Evolutionary conservation across 1,139 yeast species (phyloP).

Genomic region (Kurtzmaniella natalensis): DNA sequence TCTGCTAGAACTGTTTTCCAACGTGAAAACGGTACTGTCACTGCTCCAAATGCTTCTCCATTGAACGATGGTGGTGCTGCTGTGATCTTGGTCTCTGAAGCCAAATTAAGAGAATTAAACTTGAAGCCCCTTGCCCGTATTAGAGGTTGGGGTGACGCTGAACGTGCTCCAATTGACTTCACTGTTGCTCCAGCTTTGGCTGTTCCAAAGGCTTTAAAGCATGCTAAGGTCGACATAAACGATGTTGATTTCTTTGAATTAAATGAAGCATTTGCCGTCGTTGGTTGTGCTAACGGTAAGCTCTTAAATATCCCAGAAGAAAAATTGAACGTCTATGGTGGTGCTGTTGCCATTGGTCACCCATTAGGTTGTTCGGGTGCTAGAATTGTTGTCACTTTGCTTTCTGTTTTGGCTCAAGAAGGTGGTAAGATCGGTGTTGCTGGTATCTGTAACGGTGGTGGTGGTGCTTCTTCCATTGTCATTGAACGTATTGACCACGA

Average conservation of each 20-base stretch:
- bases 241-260: constrained; percentile 82
- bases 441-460: constrained; percentile 98
- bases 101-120: constrained; percentile 76
- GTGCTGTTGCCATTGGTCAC: constrained; percentile 97
- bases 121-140: constrained; percentile 86
- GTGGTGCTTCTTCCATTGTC: constrained; percentile 73
- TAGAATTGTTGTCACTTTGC: constrained; percentile 81
- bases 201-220: constrained; percentile 90
- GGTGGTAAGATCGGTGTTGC: constrained; percentile 90
- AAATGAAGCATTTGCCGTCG: constrained; percentile 96
- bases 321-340: constrained; percentile 92
- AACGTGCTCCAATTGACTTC: constrained; percentile 88
- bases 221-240: constrained; percentile 57
- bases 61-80: constrained; percentile 98
- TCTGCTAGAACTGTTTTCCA: constrained; percentile 91
- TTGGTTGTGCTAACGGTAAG: constrained; percentile 86
- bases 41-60: constrained; percentile 95
- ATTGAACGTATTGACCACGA: constrained; percentile 27
- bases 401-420: constrained; percentile 73
- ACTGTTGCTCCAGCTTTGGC: constrained; percentile 94
- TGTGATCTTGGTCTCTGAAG: constrained; percentile 76
- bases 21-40: constrained; percentile 87
- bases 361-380: constrained; percentile 99
- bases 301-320: constrained; percentile 58
- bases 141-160: constrained; percentile 97